These are phyloP conservation scores for Nannochloropsis salina DNA, from an alignment of 108 stramenopile genomes.

Conservation along the genomic window DNA sequence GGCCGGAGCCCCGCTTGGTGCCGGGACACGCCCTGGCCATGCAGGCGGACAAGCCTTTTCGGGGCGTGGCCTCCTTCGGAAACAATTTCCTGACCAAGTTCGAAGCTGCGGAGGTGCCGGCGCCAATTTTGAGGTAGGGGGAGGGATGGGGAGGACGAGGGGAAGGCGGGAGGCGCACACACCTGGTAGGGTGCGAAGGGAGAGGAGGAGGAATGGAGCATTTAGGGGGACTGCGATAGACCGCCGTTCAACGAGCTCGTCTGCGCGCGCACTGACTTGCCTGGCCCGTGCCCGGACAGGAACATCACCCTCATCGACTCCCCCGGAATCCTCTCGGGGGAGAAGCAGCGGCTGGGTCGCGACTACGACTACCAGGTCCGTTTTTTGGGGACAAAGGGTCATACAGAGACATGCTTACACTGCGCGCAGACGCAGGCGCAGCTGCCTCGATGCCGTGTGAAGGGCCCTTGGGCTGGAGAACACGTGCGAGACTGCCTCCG, in stretches of 20 bases:
- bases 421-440: neutral
- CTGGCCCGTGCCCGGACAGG: neutral
- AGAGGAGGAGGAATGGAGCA: neutral
- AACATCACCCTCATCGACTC: slow-evolving; percentile 93
- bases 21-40: slow-evolving; percentile 97
- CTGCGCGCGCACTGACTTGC: neutral
- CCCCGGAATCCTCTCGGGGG: slow-evolving; percentile 60
- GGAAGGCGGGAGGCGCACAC: neutral
- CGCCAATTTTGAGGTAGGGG: slow-evolving; percentile 59
- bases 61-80: slow-evolving; percentile 85
- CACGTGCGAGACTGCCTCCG: too few species aligned
- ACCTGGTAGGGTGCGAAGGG: neutral
- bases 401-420: neutral
- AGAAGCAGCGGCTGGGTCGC: slow-evolving; percentile 60
- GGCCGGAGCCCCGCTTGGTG: slow-evolving; percentile 87
- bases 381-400: neutral
- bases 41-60: slow-evolving; percentile 88
- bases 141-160: slow-evolving; percentile 41
- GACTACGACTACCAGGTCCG: slow-evolving; percentile 35
- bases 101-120: slow-evolving; percentile 77
- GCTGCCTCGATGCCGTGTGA: too few species aligned
- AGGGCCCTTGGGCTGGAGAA: too few species aligned
- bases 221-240: neutral
- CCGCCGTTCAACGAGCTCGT: neutral
- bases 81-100: slow-evolving; percentile 89